Conservation (phyloP, 1,284 basidiomycete species). For the Schizophyllum amplum region DNA sequence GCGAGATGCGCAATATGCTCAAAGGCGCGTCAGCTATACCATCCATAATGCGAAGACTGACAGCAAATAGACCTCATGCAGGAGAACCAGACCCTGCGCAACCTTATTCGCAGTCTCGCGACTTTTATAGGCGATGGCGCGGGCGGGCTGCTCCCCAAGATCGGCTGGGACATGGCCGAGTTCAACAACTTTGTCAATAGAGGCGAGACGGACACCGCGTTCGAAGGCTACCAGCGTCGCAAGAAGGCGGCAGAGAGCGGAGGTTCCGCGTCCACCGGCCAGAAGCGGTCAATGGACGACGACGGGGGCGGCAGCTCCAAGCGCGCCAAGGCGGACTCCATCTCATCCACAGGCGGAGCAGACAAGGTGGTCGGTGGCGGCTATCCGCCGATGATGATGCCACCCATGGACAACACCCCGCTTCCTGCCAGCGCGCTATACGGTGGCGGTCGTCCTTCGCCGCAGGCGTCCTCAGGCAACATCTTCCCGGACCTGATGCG, state of each 20-base stretch:
- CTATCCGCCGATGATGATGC: neutral
- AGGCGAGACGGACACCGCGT: constrained; percentile 85
- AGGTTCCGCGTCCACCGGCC: constrained; percentile 17
- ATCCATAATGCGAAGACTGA: constrained; percentile 12
- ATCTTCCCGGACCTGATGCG: constrained; percentile 60
- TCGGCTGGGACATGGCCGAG: constrained; percentile 70
- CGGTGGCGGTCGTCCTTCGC: constrained; percentile 21
- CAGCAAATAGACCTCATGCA: constrained; percentile 63
- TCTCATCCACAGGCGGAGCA: neutral
- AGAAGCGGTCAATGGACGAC: constrained; percentile 44
- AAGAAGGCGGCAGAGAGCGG: constrained; percentile 33
- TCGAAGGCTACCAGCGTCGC: constrained; percentile 75
- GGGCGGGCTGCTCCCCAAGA: constrained; percentile 66
- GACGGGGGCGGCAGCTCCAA: constrained; percentile 21
- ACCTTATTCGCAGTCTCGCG: constrained; percentile 66
- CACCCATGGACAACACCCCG: neutral
- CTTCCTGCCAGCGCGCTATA: constrained; percentile 13
- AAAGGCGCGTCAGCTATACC: constrained; percentile 41
- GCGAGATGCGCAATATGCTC: constrained; percentile 74
- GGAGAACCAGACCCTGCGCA: constrained; percentile 80
- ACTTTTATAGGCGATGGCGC: constrained; percentile 81
- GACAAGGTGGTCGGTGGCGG: neutral
- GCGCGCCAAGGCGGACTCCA: constrained; percentile 6
- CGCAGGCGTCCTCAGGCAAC: constrained; percentile 29
- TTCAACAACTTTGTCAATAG: constrained; percentile 77